Percentiles rank a stretch among this genome's conserved stretches.
phyloP scores from a whole-genome alignment of 345 rosid species.

The Syzygium grande region DNA sequence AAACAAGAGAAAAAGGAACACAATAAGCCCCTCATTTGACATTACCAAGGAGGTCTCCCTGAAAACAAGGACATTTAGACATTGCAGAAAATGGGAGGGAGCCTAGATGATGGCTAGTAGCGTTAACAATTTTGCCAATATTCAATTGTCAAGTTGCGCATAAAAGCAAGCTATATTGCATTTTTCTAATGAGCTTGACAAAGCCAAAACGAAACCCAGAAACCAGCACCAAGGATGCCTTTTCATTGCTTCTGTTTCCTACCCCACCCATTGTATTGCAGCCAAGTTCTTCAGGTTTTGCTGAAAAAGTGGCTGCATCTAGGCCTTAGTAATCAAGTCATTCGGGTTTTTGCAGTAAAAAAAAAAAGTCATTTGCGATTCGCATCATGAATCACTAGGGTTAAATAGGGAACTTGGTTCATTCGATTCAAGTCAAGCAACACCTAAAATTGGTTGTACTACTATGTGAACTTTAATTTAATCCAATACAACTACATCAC shows the following conservation, averaged over 20 bases:
- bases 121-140: too few relatives aligned
- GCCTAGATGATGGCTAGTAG: neutral
- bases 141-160: neutral
- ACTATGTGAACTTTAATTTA: neutral
- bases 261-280: neutral
- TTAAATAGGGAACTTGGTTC: neutral
- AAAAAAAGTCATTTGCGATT: rapidly evolving
- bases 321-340: neutral
- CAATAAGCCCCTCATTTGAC: neutral
- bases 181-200: neutral
- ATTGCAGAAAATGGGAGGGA: neutral
- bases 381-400: neutral
- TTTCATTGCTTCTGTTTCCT: neutral
- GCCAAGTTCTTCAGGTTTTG: neutral
- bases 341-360: neutral
- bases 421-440: neutral
- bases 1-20: neutral
- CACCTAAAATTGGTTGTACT: rapidly evolving
- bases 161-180: neutral
- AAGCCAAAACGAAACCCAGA: neutral
- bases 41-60: conserved; percentile 4
- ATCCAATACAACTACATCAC: neutral
- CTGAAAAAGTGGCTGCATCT: neutral
- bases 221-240: neutral
- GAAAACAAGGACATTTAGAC: conserved; percentile 1